phyloP scores from a whole-genome alignment of 2,329 filamentous ascomycete species.

The Aotearoamyces nothofagi region DNA sequence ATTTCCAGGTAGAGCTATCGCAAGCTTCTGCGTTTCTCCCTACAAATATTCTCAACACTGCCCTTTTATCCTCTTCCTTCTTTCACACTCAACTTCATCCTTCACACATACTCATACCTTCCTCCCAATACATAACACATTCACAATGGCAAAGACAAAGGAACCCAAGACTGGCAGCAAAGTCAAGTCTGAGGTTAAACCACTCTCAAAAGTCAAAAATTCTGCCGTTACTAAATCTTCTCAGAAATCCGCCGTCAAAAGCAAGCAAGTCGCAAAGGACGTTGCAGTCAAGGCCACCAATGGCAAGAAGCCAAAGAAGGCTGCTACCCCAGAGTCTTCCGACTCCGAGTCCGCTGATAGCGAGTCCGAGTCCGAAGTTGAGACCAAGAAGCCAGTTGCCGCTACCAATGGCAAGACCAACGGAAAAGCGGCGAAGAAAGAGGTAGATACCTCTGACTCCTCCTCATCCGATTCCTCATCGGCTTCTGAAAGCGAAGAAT shows the following conservation, averaged over 20 bases:
- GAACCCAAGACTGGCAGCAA: slow-evolving; percentile 40
- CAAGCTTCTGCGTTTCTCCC: too few relatives aligned
- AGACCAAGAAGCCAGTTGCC: slow-evolving; percentile 16
- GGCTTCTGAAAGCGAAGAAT: slow-evolving; percentile 2
- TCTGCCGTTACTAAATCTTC: slow-evolving; percentile 52
- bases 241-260: slow-evolving; percentile 49
- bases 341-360: slow-evolving; percentile 20
- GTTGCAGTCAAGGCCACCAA: slow-evolving; percentile 27
- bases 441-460: slow-evolving; percentile 21
- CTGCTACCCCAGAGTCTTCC: slow-evolving; percentile 23
- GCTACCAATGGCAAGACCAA: slow-evolving; percentile 20
- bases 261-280: slow-evolving; percentile 51
- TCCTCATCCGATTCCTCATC: slow-evolving; percentile 19
- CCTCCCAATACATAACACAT: too few relatives aligned
- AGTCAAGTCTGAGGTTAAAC: slow-evolving; percentile 31
- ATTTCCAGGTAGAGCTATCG: too few relatives aligned
- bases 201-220: slow-evolving; percentile 42
- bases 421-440: slow-evolving; percentile 21
- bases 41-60: too few relatives aligned
- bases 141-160: slow-evolving; percentile 52
- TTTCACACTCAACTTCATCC: too few relatives aligned
- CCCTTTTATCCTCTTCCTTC: too few relatives aligned
- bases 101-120: too few relatives aligned
- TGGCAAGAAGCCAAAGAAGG: slow-evolving; percentile 32
- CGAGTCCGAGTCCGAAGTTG: slow-evolving; percentile 19